Base-by-base conservation (phyloP, 768 basidiomycete genomes). In the Boletus patriciae region DNA sequence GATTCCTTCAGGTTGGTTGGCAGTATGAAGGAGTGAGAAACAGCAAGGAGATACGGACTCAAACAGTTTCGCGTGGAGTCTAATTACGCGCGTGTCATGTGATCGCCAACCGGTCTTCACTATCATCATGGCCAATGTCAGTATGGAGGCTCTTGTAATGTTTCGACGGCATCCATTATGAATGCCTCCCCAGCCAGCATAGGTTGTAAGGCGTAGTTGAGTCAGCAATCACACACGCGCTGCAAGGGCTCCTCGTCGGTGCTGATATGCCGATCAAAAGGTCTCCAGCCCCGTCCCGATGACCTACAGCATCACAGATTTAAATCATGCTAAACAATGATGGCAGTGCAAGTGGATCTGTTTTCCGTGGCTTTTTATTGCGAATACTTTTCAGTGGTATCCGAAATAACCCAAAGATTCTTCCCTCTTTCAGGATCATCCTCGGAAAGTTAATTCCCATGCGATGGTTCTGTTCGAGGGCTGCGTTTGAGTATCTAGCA, bases 11-110 rank as follows among this genome's bases (percentile, higher is more conserved):
- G 21, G 15, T 10, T 6, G 13, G 34, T 16, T 51, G 33, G 9
- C 29, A 31, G 10, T 15, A 13, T 15, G 34, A 25, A 51, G 6
- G 7, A 11, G 27, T 13, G 21, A 50, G 18, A n/a, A 12, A 18
- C 34, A 18, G 21, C 25, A n/a, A n/a, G n/a, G 25, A 25, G 29
- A 19, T 31, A 13, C n/a, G 31, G 12, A 6, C 8, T 31, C 29
- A 6, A 6, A 27, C 27, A 15, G 3, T n/a, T 15, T 13, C 40
- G 18, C 25, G 25, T 25, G 25, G 25, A n/a, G 12, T 19, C 23
- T 2, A 15, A 37, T 25, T 42, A 16, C 51, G 18, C 34, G 16
- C 2, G 11, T 18, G n/a, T 45, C 57, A 64, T 46, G 57, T 62
- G 62, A 25, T 25, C 25, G 25, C 25, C 4, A 25, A 25, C 25